Evolutionary conservation across 768 basidiomycete species (phyloP).

Genomic region (Suillus occidentalis): DNA sequence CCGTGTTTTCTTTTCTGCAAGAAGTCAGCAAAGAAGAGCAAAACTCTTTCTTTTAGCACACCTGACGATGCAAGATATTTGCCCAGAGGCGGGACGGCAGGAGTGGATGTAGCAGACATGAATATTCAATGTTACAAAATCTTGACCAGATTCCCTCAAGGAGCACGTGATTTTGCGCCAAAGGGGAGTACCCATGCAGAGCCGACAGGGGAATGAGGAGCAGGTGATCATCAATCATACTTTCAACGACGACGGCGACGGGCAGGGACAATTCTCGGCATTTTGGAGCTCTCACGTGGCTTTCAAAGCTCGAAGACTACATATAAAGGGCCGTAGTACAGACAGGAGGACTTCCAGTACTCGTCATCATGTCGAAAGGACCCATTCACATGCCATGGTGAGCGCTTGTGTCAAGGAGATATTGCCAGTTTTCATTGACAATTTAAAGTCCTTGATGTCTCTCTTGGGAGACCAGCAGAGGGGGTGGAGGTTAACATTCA

Average conservation of each 20-base stretch:
- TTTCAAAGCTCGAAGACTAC: background rate
- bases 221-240: background rate
- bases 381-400: conserved; percentile 95
- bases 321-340: background rate
- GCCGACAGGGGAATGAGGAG: background rate
- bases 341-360: background rate
- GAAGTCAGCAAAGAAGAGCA: background rate
- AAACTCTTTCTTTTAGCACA: conserved; percentile 32
- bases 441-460: conserved; percentile 77
- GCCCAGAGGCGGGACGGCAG: conserved; percentile 64
- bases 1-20: conserved; percentile 82
- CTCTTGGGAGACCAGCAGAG: conserved; percentile 76
- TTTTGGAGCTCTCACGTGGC: background rate
- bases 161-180: background rate
- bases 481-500: conserved; percentile 69
- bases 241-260: background rate
- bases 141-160: background rate
- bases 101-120: conserved; percentile 37
- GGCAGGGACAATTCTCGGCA: background rate
- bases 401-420: conserved; percentile 15
- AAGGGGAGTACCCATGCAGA: background rate
- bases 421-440: background rate
- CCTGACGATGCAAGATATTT: conserved; percentile 94
- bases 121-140: conserved; percentile 21
- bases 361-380: conserved; percentile 51